Evolutionary conservation across 805 yeast species (phyloP).

Genomic region (Spathaspora arborariae): DNA sequence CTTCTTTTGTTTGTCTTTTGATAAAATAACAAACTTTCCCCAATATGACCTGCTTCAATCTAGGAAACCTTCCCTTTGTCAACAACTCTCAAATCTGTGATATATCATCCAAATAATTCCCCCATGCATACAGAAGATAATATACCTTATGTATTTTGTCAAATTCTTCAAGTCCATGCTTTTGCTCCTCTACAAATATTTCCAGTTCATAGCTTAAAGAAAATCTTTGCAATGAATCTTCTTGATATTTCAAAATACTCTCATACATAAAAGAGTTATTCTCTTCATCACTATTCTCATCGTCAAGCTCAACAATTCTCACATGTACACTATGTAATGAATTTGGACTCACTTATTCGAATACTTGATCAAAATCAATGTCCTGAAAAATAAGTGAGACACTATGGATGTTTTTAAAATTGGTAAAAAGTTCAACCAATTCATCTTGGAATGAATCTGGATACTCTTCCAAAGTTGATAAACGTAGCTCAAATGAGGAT

Average conservation of each 20-base stretch:
- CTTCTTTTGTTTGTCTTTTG: neutral
- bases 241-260: neutral
- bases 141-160: neutral
- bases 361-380: neutral
- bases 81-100: neutral
- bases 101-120: neutral
- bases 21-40: neutral
- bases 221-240: neutral
- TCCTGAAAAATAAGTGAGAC: neutral
- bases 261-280: neutral
- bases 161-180: neutral
- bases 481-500: neutral
- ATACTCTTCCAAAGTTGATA: neutral
- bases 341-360: neutral
- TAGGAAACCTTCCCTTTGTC: neutral
- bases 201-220: neutral
- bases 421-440: neutral
- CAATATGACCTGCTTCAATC: neutral
- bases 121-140: neutral
- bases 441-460: neutral
- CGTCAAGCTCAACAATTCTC: neutral
- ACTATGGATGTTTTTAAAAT: neutral
- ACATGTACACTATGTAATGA: neutral
- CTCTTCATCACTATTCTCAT: neutral
- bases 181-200: neutral